Evolutionary conservation across 192 early-diverging fungal species (phyloP), one percentile per base, ranked within the genome.

Genomic region (Pilaira anomala): DNA sequence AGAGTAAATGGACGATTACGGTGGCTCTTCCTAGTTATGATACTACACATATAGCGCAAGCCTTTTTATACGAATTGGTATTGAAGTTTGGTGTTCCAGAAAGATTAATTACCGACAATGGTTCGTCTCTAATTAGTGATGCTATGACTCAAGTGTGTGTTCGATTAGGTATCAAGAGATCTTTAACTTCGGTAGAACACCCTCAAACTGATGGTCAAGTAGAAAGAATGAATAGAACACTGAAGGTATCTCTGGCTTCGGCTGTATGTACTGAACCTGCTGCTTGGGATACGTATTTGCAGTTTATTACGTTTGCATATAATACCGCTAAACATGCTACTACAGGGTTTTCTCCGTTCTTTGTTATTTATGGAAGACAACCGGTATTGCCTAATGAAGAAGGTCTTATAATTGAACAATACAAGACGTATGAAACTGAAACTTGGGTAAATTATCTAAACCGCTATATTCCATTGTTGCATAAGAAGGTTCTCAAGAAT

Each of bases 171-270:
- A 60, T 60, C 19, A 30, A 5, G n/a, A 39, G 60, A 28, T 50
- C 46, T 2, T 16, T 49, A 5, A 48, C 60, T 19, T 45, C 60
- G 6, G 60, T 62, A 3, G 60, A 62, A 50, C 30, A 62, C 25
- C 44, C 60, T 18, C 60, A 62, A 22, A 62, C 60, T 2, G 60
- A 62, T 49, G 60, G 60, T 39, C 29, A 48, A 24, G 60, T 62
- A 3, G 60, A 62, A 30, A 28, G 60, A 16, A 5, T 49, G 9
- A 62, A 62, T n/a, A 24, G 48, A 25, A 62, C 60, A 1, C 2
- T 62, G 3, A 62, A 62, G 29, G 48, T 14, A 1, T 7, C 3
- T 12, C 30, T 62, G 29, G 48, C 60, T 21, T 19, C 26, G 8
- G 7, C 1, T 29, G 41, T 39, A 6, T 3, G 9, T 8, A 18